A percentile compares a stretch with the other conserved stretches of the same genome.
Evolutionary conservation across 352 stramenopile genomes (phyloP).

Genomic region (Pythium sukuiense): DNA sequence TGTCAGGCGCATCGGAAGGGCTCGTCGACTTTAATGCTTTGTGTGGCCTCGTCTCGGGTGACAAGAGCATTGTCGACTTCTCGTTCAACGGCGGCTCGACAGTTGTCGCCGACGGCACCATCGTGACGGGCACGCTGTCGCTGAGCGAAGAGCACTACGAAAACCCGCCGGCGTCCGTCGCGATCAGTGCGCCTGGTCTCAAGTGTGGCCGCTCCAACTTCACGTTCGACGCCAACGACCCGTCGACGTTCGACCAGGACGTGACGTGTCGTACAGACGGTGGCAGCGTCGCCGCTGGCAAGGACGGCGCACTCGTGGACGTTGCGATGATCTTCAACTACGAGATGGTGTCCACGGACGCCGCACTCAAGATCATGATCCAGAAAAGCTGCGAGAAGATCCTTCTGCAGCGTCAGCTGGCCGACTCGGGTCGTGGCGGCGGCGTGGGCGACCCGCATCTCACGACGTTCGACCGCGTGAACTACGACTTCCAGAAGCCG

Average conservation of each 20-base stretch:
- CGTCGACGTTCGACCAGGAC: constrained; percentile 21
- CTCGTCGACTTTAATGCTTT: constrained; percentile 17
- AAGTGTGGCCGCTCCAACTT: constrained; percentile 20
- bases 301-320: constrained; percentile 14
- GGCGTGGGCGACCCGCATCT: constrained; percentile 36
- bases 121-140: constrained; percentile 22
- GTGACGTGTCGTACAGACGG: constrained; percentile 25
- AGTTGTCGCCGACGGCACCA: constrained; percentile 16
- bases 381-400: constrained; percentile 20
- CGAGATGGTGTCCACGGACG: neutral
- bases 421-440: constrained; percentile 13
- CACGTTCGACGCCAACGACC: constrained; percentile 17
- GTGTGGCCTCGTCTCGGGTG: constrained; percentile 15
- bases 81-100: constrained; percentile 15
- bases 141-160: constrained; percentile 16
- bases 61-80: constrained; percentile 20
- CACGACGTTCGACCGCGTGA: constrained; percentile 33
- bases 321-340: constrained; percentile 17
- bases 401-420: constrained; percentile 15
- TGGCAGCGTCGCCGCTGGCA: neutral
- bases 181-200: constrained; percentile 23
- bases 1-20: neutral
- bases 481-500: constrained; percentile 34
- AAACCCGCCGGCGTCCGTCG: constrained; percentile 12
- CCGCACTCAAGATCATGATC: constrained; percentile 10